A percentile compares a stretch with the other conserved stretches of the same genome.
These are phyloP conservation scores for Sporothrix luriei DNA, from an alignment of 2,329 filamentous ascomycete genomes.

Conservation along the genomic window DNA sequence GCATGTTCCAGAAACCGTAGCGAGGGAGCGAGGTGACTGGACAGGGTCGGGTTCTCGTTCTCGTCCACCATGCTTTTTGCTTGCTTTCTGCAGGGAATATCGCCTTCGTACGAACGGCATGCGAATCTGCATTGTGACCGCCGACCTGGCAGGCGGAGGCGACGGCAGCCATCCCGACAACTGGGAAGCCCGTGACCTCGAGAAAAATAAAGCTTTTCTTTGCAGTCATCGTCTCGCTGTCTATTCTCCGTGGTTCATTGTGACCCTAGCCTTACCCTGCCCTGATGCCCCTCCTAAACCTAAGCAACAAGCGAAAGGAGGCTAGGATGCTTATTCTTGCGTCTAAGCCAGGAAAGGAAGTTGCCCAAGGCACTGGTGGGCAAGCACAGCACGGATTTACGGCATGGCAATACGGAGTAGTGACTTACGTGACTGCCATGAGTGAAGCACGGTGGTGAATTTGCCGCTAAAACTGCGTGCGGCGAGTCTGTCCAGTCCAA, in stretches of 20 bases:
- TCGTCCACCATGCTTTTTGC: constrained; percentile 9
- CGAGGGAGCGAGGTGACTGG: background rate
- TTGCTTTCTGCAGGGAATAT: background rate
- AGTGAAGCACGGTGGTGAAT: constrained; percentile 1
- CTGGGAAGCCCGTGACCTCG: too few species aligned
- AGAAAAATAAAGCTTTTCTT: too few species aligned
- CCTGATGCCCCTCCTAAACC: background rate
- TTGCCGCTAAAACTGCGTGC: constrained; percentile 19
- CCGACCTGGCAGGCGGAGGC: constrained; percentile 15
- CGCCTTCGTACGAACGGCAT: constrained; percentile 13
- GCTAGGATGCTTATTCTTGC: background rate
- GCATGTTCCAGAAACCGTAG: constrained; percentile 31
- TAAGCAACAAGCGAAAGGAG: background rate
- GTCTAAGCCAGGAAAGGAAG: constrained; percentile 18
- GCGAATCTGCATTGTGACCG: constrained; percentile 19
- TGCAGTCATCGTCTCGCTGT: too few species aligned
- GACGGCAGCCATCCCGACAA: background rate
- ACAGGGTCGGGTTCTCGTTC: background rate
- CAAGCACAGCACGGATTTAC: background rate
- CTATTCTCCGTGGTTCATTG: background rate
- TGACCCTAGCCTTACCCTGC: background rate
- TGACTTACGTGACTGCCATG: background rate
- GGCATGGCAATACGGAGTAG: too few species aligned
- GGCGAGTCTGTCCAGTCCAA: background rate
- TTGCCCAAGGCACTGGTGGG: background rate